Evolutionary conservation across 2,329 filamentous ascomycete species (phyloP), one percentile per base, ranked within the genome.

Genomic region (Albophoma yamanashiensis): DNA sequence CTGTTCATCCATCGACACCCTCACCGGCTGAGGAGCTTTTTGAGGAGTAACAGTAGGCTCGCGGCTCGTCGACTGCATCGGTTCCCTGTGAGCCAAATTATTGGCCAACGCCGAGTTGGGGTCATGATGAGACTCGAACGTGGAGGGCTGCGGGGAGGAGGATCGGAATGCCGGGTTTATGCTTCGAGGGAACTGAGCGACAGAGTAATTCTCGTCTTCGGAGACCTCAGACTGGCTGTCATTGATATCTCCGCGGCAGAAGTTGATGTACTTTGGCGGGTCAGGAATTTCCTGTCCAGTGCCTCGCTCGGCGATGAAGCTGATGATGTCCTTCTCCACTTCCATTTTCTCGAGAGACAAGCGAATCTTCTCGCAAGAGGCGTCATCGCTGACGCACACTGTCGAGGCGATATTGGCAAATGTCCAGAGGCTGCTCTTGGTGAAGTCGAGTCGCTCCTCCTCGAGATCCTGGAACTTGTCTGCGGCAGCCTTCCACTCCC

Each of bases 381-480:
- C 85, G 76, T 99, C 94, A 69, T 99, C 94, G 71, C 92, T 97
- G 56, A 99, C 94, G 70, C 94, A 99, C 14, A 97, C 94, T 0
- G 93, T 97, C 0, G 93, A 97, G 0, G 94, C 87, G 67, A 99
- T 92, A 72, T 99, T 99, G 60, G 94, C 93, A 76, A 97, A 99
- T 17, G 88, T 93, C 95, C 94, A 99, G 9, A 99, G 79, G 69
- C 94, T 97, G 76, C 90, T 96, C 80, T 97, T 99, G 65, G 92
- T 92, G 71, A 96, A 99, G 74, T 99, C 94, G 45, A 99, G 82
- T 52, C 94, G 84, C 75, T 99, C 94, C 73, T 99, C 95, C 75
- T 99, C 94, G 15, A 99, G 84, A 69, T 99, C 95, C 78, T 99
- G 95, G 75, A 99, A 99, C 78, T 97, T 99, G 80, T 95, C 95